These are phyloP conservation scores for Daedaleopsis nitida DNA, from an alignment of 768 basidiomycete genomes.

Conservation along the genomic window DNA sequence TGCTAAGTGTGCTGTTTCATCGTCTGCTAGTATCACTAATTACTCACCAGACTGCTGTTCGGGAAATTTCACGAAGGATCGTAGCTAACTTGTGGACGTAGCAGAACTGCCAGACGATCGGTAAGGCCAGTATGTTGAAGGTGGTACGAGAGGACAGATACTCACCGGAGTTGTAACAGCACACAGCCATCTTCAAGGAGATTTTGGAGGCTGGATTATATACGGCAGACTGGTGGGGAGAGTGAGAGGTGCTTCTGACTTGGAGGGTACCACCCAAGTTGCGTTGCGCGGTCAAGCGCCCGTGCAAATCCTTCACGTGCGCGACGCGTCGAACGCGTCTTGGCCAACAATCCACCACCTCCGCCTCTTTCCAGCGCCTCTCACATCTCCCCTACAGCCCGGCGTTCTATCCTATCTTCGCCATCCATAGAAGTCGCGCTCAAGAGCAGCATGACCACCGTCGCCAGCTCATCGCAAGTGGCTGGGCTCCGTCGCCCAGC, in stretches of 20 bases:
- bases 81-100: too few relatives aligned
- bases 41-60: background rate
- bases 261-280: conserved; percentile 6
- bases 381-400: background rate
- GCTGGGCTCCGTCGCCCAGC: conserved; percentile 17
- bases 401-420: background rate
- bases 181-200: background rate
- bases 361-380: background rate
- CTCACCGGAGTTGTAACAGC: background rate
- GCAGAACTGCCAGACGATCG: too few relatives aligned
- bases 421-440: too few relatives aligned
- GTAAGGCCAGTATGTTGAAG: too few relatives aligned
- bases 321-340: conserved; percentile 20
- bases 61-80: too few relatives aligned
- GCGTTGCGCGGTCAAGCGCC: conserved; percentile 3
- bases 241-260: background rate
- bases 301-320: conserved; percentile 13
- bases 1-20: too few relatives aligned
- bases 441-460: background rate
- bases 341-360: background rate
- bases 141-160: background rate
- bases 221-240: background rate
- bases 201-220: background rate
- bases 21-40: background rate
- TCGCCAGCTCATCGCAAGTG: conserved; percentile 2